phyloP scores from a whole-genome alignment of 2,329 filamentous ascomycete genomes.

The Ophiocordyceps camponoti-floridani region DNA sequence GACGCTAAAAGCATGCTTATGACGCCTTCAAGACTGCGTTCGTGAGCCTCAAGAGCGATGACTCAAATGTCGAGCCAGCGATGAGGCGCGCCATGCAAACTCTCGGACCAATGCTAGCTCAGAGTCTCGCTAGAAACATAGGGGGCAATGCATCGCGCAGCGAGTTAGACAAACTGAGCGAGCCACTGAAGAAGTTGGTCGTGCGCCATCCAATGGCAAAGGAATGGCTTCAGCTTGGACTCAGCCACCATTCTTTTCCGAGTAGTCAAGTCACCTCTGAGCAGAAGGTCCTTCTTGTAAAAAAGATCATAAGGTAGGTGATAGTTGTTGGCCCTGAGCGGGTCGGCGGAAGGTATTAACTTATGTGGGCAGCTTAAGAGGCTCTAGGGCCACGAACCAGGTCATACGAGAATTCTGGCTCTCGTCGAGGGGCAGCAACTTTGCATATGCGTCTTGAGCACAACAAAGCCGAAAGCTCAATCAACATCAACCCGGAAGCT shows the following conservation, averaged over 20 bases:
- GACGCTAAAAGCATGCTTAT: neutral
- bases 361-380: constrained; percentile 34
- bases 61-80: constrained; percentile 21
- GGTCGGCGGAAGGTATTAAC: constrained; percentile 1
- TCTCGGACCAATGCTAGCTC: constrained; percentile 42
- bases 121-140: constrained; percentile 44
- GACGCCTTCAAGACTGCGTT: constrained; percentile 29
- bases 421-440: constrained; percentile 42
- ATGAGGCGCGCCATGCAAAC: constrained; percentile 33
- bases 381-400: constrained; percentile 44
- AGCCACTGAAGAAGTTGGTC: constrained; percentile 53
- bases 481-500: no score
- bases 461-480: no score
- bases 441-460: constrained; percentile 41
- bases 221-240: constrained; percentile 42
- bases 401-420: constrained; percentile 58
- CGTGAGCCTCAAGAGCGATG: constrained; percentile 25
- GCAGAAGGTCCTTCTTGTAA: constrained; percentile 46
- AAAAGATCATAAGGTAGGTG: constrained; percentile 41
- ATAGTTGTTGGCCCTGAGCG: neutral
- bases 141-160: constrained; percentile 51
- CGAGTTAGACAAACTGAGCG: constrained; percentile 52
- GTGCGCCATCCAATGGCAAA: constrained; percentile 35
- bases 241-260: constrained; percentile 37
- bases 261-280: constrained; percentile 37